Evolutionary conservation across 805 yeast genomes (phyloP), one percentile per base, ranked within the genome.

Genomic region (Starmerella floricola): DNA sequence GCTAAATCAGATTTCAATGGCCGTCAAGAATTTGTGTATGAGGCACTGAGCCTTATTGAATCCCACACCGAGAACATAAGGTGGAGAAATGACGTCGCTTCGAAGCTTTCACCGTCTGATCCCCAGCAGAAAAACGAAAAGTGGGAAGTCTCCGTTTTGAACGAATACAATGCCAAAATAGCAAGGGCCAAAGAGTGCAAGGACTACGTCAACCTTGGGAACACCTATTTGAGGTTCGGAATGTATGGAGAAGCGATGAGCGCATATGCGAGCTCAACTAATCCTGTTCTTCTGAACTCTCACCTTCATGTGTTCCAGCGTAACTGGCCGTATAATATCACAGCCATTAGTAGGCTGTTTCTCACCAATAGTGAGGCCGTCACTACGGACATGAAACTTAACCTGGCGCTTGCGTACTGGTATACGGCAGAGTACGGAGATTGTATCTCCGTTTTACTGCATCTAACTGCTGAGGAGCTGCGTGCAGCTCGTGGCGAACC

Each of bases 331-430:
- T 30, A 34, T 13, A 36, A 45, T 23, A 28, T 18, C 12, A 34
- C 41, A 12, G 20, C 30, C 2, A 8, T 30, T 8, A 41, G 30
- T 8, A 30, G 38, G 13, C 10, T 12, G 8, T 18, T 21, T 34
- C 15, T n/a, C 12, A 26, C 11, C 13, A 10, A 26, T 21, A 13
- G 8, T 8, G 42, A 21, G 2, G 20, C 6, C 11, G 26, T 36
- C 2, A 11, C 24, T 28, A 20, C 36, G 6, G 31, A 30, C 10
- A 23, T 36, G 11, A 27, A 41, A 8, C 35, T 41, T 21, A 41
- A 41, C 40, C 26, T 35, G 11, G 50, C 46, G 27, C 32, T 45
- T 17, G 49, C 50, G 17, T 21, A 42, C 20, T 49, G 48, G 49
- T 18, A 8, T 20, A 3, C 15, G 3, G 36, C 40, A 8, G 47